These are phyloP conservation scores for Lactarius quietus DNA, from an alignment of 768 basidiomycete species.

Conservation along the genomic window DNA sequence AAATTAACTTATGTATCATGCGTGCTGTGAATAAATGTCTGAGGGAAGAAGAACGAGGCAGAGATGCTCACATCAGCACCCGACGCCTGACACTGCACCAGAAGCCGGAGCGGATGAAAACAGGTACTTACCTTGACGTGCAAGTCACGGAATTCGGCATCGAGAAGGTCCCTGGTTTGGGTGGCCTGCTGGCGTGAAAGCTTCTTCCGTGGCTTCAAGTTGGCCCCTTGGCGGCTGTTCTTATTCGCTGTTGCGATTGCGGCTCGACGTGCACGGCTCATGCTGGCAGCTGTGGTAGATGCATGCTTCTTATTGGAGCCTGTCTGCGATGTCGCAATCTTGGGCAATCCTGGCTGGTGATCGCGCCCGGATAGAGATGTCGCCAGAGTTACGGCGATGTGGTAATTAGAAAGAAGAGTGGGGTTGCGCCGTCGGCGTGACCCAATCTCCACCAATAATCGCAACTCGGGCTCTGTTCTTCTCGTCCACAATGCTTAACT, in stretches of 20 bases:
- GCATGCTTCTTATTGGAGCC: not conserved
- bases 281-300: not conserved
- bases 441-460: no score
- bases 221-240: not conserved
- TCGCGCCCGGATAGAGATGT: no score
- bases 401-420: no score
- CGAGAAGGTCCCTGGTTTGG: conserved; percentile 12
- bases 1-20: no score
- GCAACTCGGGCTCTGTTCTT: no score
- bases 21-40: no score
- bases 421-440: no score
- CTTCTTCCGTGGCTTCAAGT: conserved; percentile 2
- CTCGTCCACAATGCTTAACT: no score
- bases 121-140: not conserved
- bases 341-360: not conserved
- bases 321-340: conserved; percentile 2
- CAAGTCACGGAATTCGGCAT: conserved; percentile 14
- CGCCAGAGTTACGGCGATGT: no score
- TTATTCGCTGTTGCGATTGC: not conserved
- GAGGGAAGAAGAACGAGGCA: not conserved
- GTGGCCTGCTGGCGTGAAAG: conserved; percentile 11
- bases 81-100: not conserved
- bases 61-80: no score
- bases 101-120: not conserved
- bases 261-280: not conserved